phyloP scores from a whole-genome alignment of 2,329 filamentous ascomycete species.

The Arthrobotrys musiformis region DNA sequence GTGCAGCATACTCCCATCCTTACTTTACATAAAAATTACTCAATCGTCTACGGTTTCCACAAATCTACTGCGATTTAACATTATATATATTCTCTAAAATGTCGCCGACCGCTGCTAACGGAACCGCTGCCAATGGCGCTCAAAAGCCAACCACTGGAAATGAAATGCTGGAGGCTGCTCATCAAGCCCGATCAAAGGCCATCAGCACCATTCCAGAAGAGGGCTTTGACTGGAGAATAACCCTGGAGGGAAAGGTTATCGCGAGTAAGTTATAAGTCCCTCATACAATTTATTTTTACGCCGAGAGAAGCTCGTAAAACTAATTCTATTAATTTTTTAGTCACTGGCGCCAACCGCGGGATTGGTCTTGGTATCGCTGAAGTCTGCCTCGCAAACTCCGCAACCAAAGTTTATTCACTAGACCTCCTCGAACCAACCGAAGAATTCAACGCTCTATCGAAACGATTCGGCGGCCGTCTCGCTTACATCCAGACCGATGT shows the following conservation, averaged over 20 bases:
- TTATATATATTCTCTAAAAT: conserved; percentile 13
- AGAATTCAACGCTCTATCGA: conserved; percentile 62
- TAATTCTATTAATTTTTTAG: conserved; percentile 35
- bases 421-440: conserved; percentile 63
- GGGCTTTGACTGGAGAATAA: conserved; percentile 62
- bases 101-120: conserved; percentile 46
- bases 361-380: conserved; percentile 66
- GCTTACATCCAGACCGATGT: conserved; percentile 66
- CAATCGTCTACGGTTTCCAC: neutral
- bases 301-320: conserved; percentile 24
- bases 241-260: conserved; percentile 63
- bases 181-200: conserved; percentile 31
- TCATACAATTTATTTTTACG: neutral
- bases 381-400: conserved; percentile 65
- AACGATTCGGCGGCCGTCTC: conserved; percentile 64
- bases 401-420: conserved; percentile 63
- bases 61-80: neutral
- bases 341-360: conserved; percentile 65
- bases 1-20: neutral
- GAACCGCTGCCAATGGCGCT: conserved; percentile 19
- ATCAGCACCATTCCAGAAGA: conserved; percentile 61
- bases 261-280: conserved; percentile 62
- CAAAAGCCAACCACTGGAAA: conserved; percentile 34
- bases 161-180: conserved; percentile 43
- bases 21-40: neutral